Evolutionary conservation across 164 flowering plant genomes (phyloP), one percentile per base, ranked within the genome.

Genomic region (Stephania yunnanensis): DNA sequence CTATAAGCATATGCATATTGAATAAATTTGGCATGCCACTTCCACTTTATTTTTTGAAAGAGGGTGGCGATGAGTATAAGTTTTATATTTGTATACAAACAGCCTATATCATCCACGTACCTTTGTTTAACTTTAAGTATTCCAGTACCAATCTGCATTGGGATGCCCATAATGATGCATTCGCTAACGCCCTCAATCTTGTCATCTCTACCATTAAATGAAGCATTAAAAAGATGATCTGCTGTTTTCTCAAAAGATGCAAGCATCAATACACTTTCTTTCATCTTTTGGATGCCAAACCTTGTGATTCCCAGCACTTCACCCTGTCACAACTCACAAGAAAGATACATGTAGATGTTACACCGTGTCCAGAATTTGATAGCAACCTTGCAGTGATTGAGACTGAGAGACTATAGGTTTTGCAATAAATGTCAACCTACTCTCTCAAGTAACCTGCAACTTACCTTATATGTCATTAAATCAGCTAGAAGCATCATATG

Each of bases 401-500:
- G 45, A 50, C 50, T n/a, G n/a, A 31, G 4, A 36, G 3, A 36
- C 42, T 36, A 36, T 25, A 65, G 68, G 69, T 73, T 48, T 20
- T 75, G 15, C n/a, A 5, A 31, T 42, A 46, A 13, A 42, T 36
- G 42, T 17, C 7, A 15, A 58, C 17, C n/a, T n/a, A 17, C 17
- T 58, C 20, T 58, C 17, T 58, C 65, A n/a, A 52, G 70, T 67
- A 76, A 46, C 71, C 19, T 66, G 8, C 0, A 83, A 74, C 84
- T 78, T 68, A 90, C 97, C 90, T 86, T 87, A 46, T 63, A 90
- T 73, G 98, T 95, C 99, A 95, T 95, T 66, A 90, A 46, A 86
- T 95, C 98, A 66, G 91, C 99, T 66, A 95, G 82, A 82, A 95
- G 98, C 97, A 89, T 93, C 99, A 95, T 95, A 74, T 95, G 99